phyloP scores from a whole-genome alignment of 2,329 filamentous ascomycete species.

The Talaromyces marneffei region DNA sequence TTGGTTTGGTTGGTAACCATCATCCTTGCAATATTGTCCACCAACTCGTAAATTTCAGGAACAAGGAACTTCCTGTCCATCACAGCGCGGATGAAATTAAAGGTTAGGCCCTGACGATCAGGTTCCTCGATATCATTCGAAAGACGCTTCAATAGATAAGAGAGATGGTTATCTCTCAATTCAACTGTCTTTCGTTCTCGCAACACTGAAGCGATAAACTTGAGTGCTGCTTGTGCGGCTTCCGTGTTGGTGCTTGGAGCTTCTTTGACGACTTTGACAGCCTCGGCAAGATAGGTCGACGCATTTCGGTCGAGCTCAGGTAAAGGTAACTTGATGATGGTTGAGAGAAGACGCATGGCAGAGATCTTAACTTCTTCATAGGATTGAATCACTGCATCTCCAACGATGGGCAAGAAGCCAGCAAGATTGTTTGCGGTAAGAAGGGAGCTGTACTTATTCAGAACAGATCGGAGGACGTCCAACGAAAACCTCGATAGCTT shows the following conservation, averaged over 20 bases:
- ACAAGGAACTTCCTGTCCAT: slow-evolving; percentile 81
- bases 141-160: slow-evolving; percentile 73
- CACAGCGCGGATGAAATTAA: slow-evolving; percentile 86
- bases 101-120: slow-evolving; percentile 84
- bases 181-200: slow-evolving; percentile 70
- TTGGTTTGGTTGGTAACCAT: slow-evolving; percentile 96
- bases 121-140: slow-evolving; percentile 89
- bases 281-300: slow-evolving; percentile 77
- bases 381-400: slow-evolving; percentile 74
- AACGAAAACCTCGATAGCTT: slow-evolving; percentile 85
- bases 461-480: slow-evolving; percentile 76
- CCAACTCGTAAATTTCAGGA: slow-evolving; percentile 79
- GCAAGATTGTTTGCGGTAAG: slow-evolving; percentile 72
- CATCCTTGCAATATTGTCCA: slow-evolving; percentile 81
- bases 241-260: slow-evolving; percentile 76
- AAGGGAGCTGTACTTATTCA: slow-evolving; percentile 78
- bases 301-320: slow-evolving; percentile 62
- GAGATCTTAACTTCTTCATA: slow-evolving; percentile 93
- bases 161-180: slow-evolving; percentile 74
- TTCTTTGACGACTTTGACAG: slow-evolving; percentile 70
- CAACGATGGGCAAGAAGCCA: slow-evolving; percentile 82
- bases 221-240: slow-evolving; percentile 78
- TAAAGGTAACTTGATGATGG: slow-evolving; percentile 79
- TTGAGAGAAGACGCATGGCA: slow-evolving; percentile 74
- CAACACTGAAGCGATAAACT: slow-evolving; percentile 77